Base-by-base conservation (phyloP, 768 basidiomycete species). In the Leccinum ochraceum region DNA sequence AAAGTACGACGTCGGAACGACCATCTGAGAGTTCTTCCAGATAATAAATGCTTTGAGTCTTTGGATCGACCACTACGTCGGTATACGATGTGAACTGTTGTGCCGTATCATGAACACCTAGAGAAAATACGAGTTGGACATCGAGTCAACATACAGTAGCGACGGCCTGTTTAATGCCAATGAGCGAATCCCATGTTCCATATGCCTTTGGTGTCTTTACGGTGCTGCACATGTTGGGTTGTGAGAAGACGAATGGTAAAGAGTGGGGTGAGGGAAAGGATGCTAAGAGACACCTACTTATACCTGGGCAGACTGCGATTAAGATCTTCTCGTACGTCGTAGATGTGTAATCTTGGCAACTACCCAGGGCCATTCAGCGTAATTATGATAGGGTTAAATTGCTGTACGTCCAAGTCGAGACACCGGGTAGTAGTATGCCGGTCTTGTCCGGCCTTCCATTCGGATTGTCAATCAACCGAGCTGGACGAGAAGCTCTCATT, bases 101-200 rank as follows among this genome's bases (percentile, higher is more conserved):
- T 9, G 8, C 37, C 16, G 6, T 14, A 24, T 34, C 13, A 26
- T 44, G 17, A 8, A 24, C 6, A 1, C 9, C 4, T 28, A 28
- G 5, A 30, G 14, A 10, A 30, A 0, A 16, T 11, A 36, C 34
- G 17, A 1, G 13, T 26, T 6, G 3, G 26, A 44, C 3, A 44
- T 44, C 17, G 17, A 17, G 4, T 6, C 14, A 30, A 53, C 50
- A 46, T 74, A 80, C 80, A 46, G 72, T 72, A 66, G 79, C 74
- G 1, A 80, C 77, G 57, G 86, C 78, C 10, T 75, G 70, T 28
- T 85, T 80, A 10, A 81, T 71, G 1, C 78, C 78, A 60, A 89
- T 80, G 2, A 83, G 82, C 4, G 85, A 85, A 2, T 70, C 71
- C 86, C 87, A 89, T 16, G 78, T 80, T 14, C 86, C 88, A 62